Conservation (phyloP, 495 filamentous ascomycete genomes). For the Penicillium paradoxum region DNA sequence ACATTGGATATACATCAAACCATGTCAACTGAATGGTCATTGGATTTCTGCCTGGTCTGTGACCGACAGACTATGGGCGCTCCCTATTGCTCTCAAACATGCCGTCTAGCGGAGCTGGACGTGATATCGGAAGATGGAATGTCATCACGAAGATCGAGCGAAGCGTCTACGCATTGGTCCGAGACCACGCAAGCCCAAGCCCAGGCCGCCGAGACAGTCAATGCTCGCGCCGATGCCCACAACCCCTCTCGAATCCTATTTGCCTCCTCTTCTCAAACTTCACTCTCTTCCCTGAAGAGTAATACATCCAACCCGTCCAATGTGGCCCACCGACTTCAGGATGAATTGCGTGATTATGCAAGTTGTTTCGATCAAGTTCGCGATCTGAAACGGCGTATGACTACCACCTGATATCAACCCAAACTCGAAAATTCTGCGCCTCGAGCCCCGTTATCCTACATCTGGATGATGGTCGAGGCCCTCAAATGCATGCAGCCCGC, state of each 20-base stretch:
- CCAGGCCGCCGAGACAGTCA: neutral
- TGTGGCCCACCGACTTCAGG: slow-evolving; percentile 70
- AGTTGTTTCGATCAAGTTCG: slow-evolving; percentile 82
- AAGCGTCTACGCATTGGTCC: slow-evolving; percentile 8
- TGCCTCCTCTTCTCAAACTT: slow-evolving; percentile 80
- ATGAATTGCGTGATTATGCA: slow-evolving; percentile 79
- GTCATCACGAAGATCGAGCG: slow-evolving; percentile 7
- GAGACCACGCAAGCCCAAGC: slow-evolving; percentile 28
- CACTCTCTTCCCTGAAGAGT: slow-evolving; percentile 73
- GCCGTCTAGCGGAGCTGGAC: slow-evolving; percentile 83
- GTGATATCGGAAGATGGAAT: slow-evolving; percentile 43
- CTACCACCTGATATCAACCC: slow-evolving; percentile 26
- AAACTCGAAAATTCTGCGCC: neutral
- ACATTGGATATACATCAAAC: slow-evolving; percentile 21
- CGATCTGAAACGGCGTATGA: slow-evolving; percentile 56
- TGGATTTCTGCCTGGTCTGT: slow-evolving; percentile 91
- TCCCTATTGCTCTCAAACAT: slow-evolving; percentile 89
- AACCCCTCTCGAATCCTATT: slow-evolving; percentile 46
- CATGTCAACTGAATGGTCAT: slow-evolving; percentile 80
- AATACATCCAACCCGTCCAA: slow-evolving; percentile 46
- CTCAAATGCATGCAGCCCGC: slow-evolving; percentile 3
- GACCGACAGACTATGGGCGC: slow-evolving; percentile 76
- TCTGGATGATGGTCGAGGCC: neutral
- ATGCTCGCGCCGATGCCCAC: slow-evolving; percentile 8
- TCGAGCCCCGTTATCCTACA: neutral